Percentiles rank a stretch among this genome's conserved stretches.
Evolutionary conservation across 2,329 filamentous ascomycete genomes (phyloP).

Genomic region (Monosporascus sp.): DNA sequence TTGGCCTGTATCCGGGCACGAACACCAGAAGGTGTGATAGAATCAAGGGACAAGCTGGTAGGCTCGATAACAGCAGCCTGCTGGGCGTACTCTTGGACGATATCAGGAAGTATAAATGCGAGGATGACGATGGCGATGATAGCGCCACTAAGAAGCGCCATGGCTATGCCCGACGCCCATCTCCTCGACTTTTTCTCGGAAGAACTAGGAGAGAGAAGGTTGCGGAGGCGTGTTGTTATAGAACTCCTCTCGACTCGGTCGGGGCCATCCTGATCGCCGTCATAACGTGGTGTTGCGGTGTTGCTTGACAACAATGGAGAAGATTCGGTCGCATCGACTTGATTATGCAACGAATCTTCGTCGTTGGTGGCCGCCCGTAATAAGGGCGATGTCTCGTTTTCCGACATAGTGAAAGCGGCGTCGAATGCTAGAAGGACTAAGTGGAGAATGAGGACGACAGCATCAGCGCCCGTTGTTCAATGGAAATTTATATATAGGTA

Average conservation of each 20-base stretch:
- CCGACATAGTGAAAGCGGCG: conserved; percentile 31
- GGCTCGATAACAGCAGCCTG: conserved; percentile 77
- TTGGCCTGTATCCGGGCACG: conserved; percentile 75
- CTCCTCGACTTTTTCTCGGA: conserved; percentile 39
- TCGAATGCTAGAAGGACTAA: neutral
- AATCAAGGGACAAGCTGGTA: conserved; percentile 77
- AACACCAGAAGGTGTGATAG: conserved; percentile 73
- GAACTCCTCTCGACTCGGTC: conserved; percentile 25
- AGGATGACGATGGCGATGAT: conserved; percentile 66
- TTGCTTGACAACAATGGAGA: conserved; percentile 45
- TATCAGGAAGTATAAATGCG: conserved; percentile 74
- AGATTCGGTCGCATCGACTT: conserved; percentile 32
- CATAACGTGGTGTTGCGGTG: conserved; percentile 31
- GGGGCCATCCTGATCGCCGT: conserved; percentile 29
- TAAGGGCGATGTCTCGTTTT: conserved; percentile 40
- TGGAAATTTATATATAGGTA: no score
- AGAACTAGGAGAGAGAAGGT: conserved; percentile 16
- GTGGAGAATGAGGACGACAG: no score
- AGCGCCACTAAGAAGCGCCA: conserved; percentile 57
- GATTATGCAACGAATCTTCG: conserved; percentile 16
- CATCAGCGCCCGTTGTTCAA: no score
- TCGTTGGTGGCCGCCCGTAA: conserved; percentile 29
- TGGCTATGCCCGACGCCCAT: conserved; percentile 76
- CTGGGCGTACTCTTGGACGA: conserved; percentile 80
- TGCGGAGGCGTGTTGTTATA: conserved; percentile 21